Evolutionary conservation across 2,329 filamentous ascomycete species (phyloP), one percentile per base, ranked within the genome.

Genomic region (Cladosporium sp.): DNA sequence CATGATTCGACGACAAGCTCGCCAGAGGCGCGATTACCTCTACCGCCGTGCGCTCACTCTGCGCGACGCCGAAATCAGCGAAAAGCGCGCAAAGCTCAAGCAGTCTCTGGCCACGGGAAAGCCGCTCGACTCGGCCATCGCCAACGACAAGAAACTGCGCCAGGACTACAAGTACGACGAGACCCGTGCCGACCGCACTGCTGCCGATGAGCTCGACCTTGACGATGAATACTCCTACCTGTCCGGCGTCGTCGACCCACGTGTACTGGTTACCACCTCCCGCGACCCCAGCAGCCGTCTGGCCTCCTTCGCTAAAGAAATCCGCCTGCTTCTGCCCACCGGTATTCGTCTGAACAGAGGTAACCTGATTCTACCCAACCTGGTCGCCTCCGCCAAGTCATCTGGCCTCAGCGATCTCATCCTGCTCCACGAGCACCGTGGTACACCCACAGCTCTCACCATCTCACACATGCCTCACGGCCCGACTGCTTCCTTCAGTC

Each of bases 81-180:
- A 96, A 72, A 96, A 96, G 74, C 82, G 93, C 67, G 88, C 92
- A 37, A 90, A 95, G 71, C 78, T 99, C 56, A 89, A 92, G 71
- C 85, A 87, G 34, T 91, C 92, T 9, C 81, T 97, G 51, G 93
- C 94, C 20, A 90, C 89, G 9, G 94, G 94, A 63, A 96, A 94
- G 70, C 89, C 91, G 8, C 77, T 96, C 48, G 89, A 93, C 65
- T 84, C 89, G 22, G 80, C 83, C 35, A 89, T 97, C 64, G 91
- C 92, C 56, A 89, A 96, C 69, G 93, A 99, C 75, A 91, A 90
- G 73, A 72, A 82, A 28, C 77, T 99, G 56, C 84, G 92, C 42
- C 87, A 90, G 70, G 91, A 97, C 71, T 97, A 89, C 76, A 91
- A 92, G 70, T 99, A 93, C 72, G 94, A 99, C 71, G 93, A 97